Base-by-base conservation (phyloP, 306 rosid genomes). In the Prosopis cineraria region DNA sequence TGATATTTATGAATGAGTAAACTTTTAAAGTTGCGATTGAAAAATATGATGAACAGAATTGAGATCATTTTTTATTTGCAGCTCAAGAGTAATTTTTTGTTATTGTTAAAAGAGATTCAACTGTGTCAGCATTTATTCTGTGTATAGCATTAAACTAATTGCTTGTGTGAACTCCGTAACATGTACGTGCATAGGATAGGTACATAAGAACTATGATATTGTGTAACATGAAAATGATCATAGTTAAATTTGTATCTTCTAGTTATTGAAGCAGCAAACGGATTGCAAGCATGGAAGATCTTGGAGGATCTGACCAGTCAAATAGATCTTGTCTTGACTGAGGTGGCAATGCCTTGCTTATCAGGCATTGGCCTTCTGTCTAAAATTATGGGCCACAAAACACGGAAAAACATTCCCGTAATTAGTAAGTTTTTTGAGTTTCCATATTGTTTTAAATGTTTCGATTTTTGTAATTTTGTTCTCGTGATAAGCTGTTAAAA, bases 211-310 rank as follows among this genome's bases (percentile, higher is more conserved):
- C 50, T 68, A 7, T 81, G 27, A 6, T 41, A 1, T 55, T 65
- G 22, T n/a, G 56, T 30, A 40, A 22, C 17, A 6, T 62, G 33
- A 52, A 11, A 67, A 40, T 45, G 73, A 67, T 64, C 76, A 53
- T 72, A 65, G 55, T 34, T 76, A 11, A 19, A 31, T 66, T 66
- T 27, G 34, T 74, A 36, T 55, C 72, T 82, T 50, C 64, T 89
- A 93, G 98, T 93, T 75, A 90, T 85, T 58, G 93, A 85, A 73
- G 93, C 90, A 43, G 93, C 92, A 75, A 90, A 91, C 29, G 98
- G 92, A 79, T 70, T 91, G 80, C 97, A 90, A 72, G 98, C 98
- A 58, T 94, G 98, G 98, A 94, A 90, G 87, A 72, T 94, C 52
- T 88, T 94, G 83, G 93, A 87, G 76, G 92, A 94, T 86, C 82